Evolutionary conservation across 768 basidiomycete species (phyloP), one percentile per base, ranked within the genome.

Genomic region (Coprinopsis marcescibilis): DNA sequence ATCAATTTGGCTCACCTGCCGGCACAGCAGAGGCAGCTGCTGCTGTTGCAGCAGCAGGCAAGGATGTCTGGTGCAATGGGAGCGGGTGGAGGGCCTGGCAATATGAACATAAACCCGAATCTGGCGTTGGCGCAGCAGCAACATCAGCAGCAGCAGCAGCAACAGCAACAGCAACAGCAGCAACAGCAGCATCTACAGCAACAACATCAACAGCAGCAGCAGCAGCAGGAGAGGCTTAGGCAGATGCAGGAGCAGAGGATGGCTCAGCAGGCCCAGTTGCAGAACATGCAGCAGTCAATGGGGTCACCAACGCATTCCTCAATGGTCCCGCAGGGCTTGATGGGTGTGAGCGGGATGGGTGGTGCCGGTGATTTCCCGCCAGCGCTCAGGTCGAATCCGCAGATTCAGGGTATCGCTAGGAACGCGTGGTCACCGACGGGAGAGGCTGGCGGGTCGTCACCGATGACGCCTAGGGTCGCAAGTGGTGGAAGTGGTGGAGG

Each of bases 371-470:
- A 69, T 45, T 75, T 77, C 48, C 72, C 77, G 11, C 68, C 52
- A 5, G 44, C 70, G 4, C 63, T 82, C 24, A 71, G 80, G 15
- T 81, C 81, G 33, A 82, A 78, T 57, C 65, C 55, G 23, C 53
- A 71, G 33, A 62, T 87, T 44, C 84, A 83, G 0, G 85, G 85
- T 11, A 89, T 89, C 43, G 83, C 85, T 17, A 71, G 86, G 55
- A 86, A 80, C 54, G 76, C 78, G 41, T 73, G 85, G 46, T 87
- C 86, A 33, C 86, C 86, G n/a, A 80, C 83, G 14, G 85, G 88
- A 50, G 68, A 72, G 27, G 66, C 39, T 4, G n/a, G 12, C 6
- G 47, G 23, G 21, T 39, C 47, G 17, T 69, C 77, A 43, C 75
- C 78, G 26, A 64, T 81, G 68, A 71, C 70, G 49, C 68, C 77